These are phyloP conservation scores for Crucihimalaya himalaica DNA, from an alignment of 345 rosid species.

Conservation along the genomic window DNA sequence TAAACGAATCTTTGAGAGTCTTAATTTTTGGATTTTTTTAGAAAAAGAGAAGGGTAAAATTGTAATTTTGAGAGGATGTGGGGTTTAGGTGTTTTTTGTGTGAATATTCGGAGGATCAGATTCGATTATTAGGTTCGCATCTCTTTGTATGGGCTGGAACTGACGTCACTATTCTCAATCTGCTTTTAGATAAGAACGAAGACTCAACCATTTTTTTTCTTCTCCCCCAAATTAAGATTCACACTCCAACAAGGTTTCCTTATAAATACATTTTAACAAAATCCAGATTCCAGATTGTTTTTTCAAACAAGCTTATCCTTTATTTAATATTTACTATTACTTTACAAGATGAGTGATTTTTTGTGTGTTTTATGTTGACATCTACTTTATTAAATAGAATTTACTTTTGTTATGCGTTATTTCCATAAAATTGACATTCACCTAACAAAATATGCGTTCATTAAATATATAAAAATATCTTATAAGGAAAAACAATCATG, in stretches of 20 bases:
- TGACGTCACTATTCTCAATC: conserved; percentile 36
- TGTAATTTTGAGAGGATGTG: neutral
- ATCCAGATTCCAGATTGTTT: neutral
- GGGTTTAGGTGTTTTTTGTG: conserved; percentile 24
- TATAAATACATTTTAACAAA: neutral
- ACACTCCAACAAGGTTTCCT: neutral
- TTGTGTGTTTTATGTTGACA: neutral
- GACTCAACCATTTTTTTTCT: conserved; percentile 4
- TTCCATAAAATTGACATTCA: neutral
- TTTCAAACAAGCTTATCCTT: too few species aligned
- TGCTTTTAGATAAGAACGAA: conserved; percentile 36
- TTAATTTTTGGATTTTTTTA: neutral
- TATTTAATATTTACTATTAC: neutral
- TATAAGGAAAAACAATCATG: neutral
- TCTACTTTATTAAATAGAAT: neutral
- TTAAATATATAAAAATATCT: neutral
- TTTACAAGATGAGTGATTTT: neutral
- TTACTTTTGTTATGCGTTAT: neutral
- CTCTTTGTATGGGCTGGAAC: conserved; percentile 28
- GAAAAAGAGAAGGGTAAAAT: conserved; percentile 14
- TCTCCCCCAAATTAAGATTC: neutral
- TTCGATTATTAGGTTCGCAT: conserved; percentile 31
- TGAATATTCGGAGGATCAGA: conserved; percentile 44
- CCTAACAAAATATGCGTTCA: neutral
- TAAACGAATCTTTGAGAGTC: conserved; percentile 37